Evolutionary conservation across 306 rosid genomes (phyloP), one percentile per base, ranked within the genome.

Genomic region (Lathyrus tuberosus): DNA sequence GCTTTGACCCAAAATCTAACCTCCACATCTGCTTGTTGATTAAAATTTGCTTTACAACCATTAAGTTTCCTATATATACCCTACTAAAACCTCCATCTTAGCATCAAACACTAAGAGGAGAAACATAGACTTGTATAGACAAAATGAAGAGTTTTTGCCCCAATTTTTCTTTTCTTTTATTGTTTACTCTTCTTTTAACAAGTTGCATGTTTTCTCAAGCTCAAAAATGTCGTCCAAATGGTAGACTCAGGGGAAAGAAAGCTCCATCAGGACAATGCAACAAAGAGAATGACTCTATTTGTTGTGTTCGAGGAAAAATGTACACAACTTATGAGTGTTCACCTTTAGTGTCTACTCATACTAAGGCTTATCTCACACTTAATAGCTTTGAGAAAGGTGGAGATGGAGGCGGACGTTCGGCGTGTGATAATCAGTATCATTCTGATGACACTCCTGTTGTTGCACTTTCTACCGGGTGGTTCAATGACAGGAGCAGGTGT

Each of bases 291-390:
- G 16, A 76, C 38, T 79, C 86, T 0, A 77, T 60, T 4, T 81
- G 86, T n/a, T 85, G 89, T 12, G 20, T 15, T 16, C 12, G 64
- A 8, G 86, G 85, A 2, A 58, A 71, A 44, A 15, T 41, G 37
- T 84, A 79, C 58, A 31, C 72, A 0, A 73, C 75, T 5, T 86
- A 71, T 26, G 57, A 58, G 0, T 86, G 91, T 48, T 86, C 84
- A 0, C 88, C 82, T 0, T 74, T 65, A 0, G 52, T 86, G 40
- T 68, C 80, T 0, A 41, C 46, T 10, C n/a, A 41, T 0, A 41
- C 46, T 41, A 41, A 41, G 1, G 46, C 46, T 2, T 11, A 41
- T 41, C 46, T 41, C 46, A 41, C 46, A 3, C 46, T 41, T 10
- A 41, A 41, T 11, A 41, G 46, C 1, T 41, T 41, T 11, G 14